A percentile compares a stretch with the other conserved stretches of the same genome.
Conservation (phyloP, 2,329 filamentous ascomycete species). For the Trichoderma sp. region DNA sequence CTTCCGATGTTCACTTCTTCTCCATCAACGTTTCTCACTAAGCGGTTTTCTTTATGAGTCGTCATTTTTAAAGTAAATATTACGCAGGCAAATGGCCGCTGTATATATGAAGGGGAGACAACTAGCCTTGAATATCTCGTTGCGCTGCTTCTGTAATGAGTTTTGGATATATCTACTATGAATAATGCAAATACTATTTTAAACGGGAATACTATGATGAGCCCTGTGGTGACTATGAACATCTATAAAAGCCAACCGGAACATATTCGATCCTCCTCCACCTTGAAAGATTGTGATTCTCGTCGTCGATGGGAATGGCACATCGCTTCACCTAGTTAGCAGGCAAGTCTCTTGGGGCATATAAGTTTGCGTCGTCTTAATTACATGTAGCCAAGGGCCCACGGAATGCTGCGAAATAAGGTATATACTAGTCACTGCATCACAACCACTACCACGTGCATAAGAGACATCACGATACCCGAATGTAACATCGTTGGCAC, state of each 20-base stretch:
- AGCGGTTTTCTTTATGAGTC: neutral
- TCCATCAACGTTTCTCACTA: conserved; percentile 31
- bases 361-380: neutral
- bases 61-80: neutral
- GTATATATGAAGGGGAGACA: neutral
- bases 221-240: neutral
- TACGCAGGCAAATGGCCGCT: neutral
- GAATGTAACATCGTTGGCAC: neutral
- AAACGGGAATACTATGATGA: neutral
- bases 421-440: neutral
- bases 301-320: neutral
- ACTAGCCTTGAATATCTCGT: neutral
- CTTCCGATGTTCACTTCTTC: conserved; percentile 29
- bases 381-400: neutral
- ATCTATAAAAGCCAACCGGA: neutral
- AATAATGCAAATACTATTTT: neutral
- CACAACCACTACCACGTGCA: neutral
- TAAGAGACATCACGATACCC: neutral
- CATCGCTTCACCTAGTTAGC: neutral
- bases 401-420: neutral
- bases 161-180: neutral
- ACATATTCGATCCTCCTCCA: neutral
- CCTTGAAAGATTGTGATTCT: neutral
- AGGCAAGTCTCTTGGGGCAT: neutral
- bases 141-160: neutral